Conservation (phyloP, 257 asterid species). For the Perilla frutescens region DNA sequence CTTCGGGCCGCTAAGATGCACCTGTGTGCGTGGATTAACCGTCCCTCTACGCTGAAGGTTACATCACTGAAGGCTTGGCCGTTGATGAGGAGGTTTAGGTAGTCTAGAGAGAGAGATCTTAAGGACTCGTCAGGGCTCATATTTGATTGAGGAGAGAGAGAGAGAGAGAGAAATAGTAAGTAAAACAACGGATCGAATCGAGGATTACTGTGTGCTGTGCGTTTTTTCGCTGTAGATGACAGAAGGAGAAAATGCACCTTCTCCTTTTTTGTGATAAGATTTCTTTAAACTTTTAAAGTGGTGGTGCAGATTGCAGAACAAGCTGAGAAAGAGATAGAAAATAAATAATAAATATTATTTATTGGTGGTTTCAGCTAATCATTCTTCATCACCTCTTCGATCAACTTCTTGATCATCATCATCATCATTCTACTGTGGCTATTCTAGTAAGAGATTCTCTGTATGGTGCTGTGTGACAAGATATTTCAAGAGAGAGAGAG, state of each 20-base stretch:
- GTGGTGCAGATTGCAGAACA: slow-evolving; percentile 9
- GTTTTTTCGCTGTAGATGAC: slow-evolving; percentile 39
- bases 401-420: slow-evolving; percentile 16
- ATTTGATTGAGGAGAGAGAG: slow-evolving; percentile 5
- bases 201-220: slow-evolving; percentile 24
- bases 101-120: slow-evolving; percentile 88
- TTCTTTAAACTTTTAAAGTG: slow-evolving; percentile 9
- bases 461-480: slow-evolving; percentile 38
- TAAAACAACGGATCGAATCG: neutral
- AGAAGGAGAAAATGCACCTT: slow-evolving; percentile 11
- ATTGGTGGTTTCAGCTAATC: slow-evolving; percentile 36
- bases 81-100: slow-evolving; percentile 89
- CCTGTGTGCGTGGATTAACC: slow-evolving; percentile 80
- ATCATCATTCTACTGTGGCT: slow-evolving; percentile 23
- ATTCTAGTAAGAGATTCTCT: slow-evolving; percentile 31
- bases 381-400: neutral
- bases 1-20: slow-evolving; percentile 92
- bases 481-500: slow-evolving; percentile 43
- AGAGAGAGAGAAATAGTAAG: neutral
- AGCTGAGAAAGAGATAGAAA: neutral
- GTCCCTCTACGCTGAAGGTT: slow-evolving; percentile 92
- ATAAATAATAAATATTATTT: neutral
- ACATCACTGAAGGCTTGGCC: slow-evolving; percentile 97
- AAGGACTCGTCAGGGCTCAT: slow-evolving; percentile 83
- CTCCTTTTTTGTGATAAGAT: slow-evolving; percentile 8